Conservation (phyloP, 345 rosid species). For the Populus ilicifolia region DNA sequence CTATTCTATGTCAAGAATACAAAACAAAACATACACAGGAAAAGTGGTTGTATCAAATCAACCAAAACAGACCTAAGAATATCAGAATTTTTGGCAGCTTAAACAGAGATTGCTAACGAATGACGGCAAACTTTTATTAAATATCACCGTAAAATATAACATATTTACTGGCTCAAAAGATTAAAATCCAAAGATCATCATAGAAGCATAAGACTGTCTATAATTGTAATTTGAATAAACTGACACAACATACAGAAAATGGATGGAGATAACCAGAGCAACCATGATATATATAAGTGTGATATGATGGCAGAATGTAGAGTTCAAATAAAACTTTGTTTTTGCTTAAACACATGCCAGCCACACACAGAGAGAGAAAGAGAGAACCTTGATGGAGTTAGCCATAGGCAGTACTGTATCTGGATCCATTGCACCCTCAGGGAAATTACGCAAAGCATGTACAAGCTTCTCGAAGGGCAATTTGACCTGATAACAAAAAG, state of each 20-base stretch:
- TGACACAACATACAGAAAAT: not conserved
- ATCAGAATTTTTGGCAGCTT: not conserved
- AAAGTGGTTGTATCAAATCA: not conserved
- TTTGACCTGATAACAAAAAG: conserved; percentile 41
- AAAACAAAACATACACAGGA: not conserved
- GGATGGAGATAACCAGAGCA: not conserved
- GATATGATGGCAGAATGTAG: not conserved
- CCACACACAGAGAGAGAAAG: not conserved
- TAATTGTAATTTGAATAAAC: not conserved
- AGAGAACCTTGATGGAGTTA: conserved; percentile 68
- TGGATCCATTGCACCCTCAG: conserved; percentile 92
- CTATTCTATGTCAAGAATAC: not conserved
- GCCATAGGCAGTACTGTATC: conserved; percentile 85
- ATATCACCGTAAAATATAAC: not conserved
- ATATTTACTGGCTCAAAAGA: not conserved
- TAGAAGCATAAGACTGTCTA: not conserved
- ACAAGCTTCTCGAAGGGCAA: conserved; percentile 91
- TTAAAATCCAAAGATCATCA: not conserved
- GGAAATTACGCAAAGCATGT: conserved; percentile 83
- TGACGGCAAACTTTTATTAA: not conserved
- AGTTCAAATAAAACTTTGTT: not conserved
- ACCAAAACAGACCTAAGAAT: not conserved
- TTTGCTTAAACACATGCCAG: not conserved
- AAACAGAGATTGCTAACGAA: not conserved
- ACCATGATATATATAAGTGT: not conserved